Percentiles rank a stretch among this genome's conserved stretches.
phyloP scores from a whole-genome alignment of 2,329 filamentous ascomycete genomes.

The Alternaria arborescens region DNA sequence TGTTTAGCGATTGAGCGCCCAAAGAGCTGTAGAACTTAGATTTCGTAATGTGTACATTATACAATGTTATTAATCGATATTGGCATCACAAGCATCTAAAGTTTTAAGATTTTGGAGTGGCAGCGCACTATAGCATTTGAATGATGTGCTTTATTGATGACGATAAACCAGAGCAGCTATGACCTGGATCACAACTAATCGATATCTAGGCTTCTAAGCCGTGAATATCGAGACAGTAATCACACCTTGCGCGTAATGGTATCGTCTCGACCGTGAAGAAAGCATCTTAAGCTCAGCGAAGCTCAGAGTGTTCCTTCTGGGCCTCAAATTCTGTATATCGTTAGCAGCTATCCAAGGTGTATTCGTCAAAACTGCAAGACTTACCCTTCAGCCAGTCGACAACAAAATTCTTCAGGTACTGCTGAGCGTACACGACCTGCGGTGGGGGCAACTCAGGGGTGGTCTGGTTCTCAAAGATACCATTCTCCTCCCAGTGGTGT shows the following conservation, averaged over 20 bases:
- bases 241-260: neutral
- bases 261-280: neutral
- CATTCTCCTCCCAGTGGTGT: slow-evolving; percentile 83
- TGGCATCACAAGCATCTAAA: neutral
- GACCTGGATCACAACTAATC: neutral
- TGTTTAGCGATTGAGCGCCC: neutral
- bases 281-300: neutral
- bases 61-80: neutral
- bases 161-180: neutral
- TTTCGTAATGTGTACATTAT: neutral
- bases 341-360: neutral
- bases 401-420: slow-evolving; percentile 68
- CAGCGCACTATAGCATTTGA: neutral
- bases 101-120: neutral
- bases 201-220: neutral
- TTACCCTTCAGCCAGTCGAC: slow-evolving; percentile 68
- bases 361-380: neutral
- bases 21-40: neutral
- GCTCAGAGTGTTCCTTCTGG: slow-evolving; percentile 3
- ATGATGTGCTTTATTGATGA: neutral
- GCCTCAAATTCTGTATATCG: slow-evolving; percentile 4
- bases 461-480: slow-evolving; percentile 70
- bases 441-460: slow-evolving; percentile 65
- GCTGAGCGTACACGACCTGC: slow-evolving; percentile 67
- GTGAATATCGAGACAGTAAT: neutral